These are phyloP conservation scores for Raphanus sativus DNA, from an alignment of 345 rosid genomes.

Conservation along the genomic window DNA sequence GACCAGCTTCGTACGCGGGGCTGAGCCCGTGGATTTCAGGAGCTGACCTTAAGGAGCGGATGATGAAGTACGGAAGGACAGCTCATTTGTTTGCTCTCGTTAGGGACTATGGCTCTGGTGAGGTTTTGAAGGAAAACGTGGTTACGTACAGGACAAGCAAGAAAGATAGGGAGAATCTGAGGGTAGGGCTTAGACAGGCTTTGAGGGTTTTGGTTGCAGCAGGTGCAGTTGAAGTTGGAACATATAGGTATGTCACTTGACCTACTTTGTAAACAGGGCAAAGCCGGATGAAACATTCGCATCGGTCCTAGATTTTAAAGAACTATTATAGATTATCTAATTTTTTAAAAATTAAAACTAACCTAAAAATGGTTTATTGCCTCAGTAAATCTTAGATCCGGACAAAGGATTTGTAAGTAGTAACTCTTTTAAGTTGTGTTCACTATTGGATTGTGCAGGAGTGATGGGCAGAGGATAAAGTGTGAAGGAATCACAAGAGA, in stretches of 20 bases:
- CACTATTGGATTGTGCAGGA: conserved; percentile 27
- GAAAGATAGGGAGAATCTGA: conserved; percentile 46
- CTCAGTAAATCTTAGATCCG: neutral
- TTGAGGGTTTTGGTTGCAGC: conserved; percentile 63
- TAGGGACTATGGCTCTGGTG: conserved; percentile 51
- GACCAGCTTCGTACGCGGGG: conserved; percentile 48
- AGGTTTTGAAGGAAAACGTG: conserved; percentile 49
- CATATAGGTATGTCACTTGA: conserved; percentile 32
- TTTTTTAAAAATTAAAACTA: too few species aligned
- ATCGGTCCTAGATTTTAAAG: too few species aligned
- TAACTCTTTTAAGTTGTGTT: neutral
- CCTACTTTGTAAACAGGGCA: neutral
- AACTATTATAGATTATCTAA: too few species aligned
- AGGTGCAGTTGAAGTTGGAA: conserved; percentile 71
- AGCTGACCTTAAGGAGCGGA: conserved; percentile 49
- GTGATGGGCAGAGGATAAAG: conserved; percentile 58
- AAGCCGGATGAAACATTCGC: neutral
- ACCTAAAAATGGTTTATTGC: neutral
- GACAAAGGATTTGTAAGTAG: neutral
- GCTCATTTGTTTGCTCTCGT: conserved; percentile 49
- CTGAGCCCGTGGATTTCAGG: conserved; percentile 66
- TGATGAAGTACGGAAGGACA: conserved; percentile 58
- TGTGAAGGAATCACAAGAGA: conserved; percentile 44
- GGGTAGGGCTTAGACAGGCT: conserved; percentile 48
- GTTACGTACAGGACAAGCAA: conserved; percentile 38